Evolutionary conservation across 768 basidiomycete species (phyloP).

Genomic region (Rhodosporidiobolus sp.): DNA sequence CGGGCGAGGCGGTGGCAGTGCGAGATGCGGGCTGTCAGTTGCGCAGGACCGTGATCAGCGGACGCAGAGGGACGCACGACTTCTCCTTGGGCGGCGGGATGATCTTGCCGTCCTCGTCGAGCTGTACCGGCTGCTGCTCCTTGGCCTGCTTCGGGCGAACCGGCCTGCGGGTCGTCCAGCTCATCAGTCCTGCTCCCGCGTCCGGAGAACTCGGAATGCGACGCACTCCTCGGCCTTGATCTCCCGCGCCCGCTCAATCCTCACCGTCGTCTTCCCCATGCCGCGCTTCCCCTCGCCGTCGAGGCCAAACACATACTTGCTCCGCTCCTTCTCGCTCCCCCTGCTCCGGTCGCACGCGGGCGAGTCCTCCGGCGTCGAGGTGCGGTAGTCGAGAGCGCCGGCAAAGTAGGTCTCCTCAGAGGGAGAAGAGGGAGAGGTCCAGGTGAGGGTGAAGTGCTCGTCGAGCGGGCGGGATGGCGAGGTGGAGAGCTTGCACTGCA

Average conservation of each 20-base stretch:
- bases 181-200: too few species aligned
- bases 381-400: neutral
- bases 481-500: slow-evolving; percentile 26
- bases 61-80: slow-evolving; percentile 9
- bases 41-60: neutral
- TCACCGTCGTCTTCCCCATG: neutral
- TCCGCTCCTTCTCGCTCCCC: neutral
- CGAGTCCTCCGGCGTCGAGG: neutral
- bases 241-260: neutral
- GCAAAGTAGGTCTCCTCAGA: neutral
- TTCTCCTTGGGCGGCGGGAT: slow-evolving; percentile 24
- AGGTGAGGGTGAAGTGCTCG: slow-evolving; percentile 13
- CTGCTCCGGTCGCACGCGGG: neutral
- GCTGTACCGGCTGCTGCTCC: neutral
- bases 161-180: neutral
- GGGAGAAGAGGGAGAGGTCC: neutral
- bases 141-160: neutral
- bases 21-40: too few species aligned
- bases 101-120: slow-evolving; percentile 34
- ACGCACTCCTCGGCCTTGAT: slow-evolving; percentile 1
- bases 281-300: neutral
- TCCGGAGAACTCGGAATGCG: neutral
- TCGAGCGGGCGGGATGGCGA: neutral
- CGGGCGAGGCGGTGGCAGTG: too few species aligned
- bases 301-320: neutral